A percentile compares a stretch with the other conserved stretches of the same genome.
Evolutionary conservation across 345 rosid genomes (phyloP).

Genomic region (Isatis tinctoria): DNA sequence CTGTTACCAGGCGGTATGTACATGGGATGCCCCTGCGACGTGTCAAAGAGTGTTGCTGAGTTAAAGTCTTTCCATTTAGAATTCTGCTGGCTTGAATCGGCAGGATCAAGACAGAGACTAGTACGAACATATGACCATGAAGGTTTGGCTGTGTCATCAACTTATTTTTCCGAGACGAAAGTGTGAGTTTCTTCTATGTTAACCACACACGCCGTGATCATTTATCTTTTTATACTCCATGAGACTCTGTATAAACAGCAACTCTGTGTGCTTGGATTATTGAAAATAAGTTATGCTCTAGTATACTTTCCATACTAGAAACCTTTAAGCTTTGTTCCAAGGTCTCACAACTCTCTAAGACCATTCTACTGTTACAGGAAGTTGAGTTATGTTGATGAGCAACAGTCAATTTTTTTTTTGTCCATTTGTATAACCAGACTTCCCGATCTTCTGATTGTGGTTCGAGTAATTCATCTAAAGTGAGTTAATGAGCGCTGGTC

Average conservation of each 20-base stretch:
- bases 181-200: slow-evolving; percentile 32
- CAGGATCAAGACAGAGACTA: slow-evolving; percentile 69
- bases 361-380: background rate
- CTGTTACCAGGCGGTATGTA: slow-evolving; percentile 87
- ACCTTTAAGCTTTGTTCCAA: background rate
- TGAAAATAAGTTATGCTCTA: background rate
- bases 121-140: slow-evolving; percentile 75
- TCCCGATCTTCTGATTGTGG: too few relatives aligned
- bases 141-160: slow-evolving; percentile 84
- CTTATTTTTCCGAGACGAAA: slow-evolving; percentile 64
- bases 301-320: too few relatives aligned
- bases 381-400: too few relatives aligned
- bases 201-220: background rate
- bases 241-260: background rate
- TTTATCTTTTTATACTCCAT: background rate
- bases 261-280: background rate
- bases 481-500: background rate
- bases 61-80: slow-evolving; percentile 78
- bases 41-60: slow-evolving; percentile 63
- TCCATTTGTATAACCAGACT: too few relatives aligned
- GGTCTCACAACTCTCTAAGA: background rate
- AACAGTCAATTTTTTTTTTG: too few relatives aligned
- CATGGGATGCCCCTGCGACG: slow-evolving; percentile 75
- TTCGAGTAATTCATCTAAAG: too few relatives aligned
- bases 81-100: slow-evolving; percentile 78